phyloP scores from a whole-genome alignment of 1,139 yeast genomes.

The Casaregolazyma lundiana region DNA sequence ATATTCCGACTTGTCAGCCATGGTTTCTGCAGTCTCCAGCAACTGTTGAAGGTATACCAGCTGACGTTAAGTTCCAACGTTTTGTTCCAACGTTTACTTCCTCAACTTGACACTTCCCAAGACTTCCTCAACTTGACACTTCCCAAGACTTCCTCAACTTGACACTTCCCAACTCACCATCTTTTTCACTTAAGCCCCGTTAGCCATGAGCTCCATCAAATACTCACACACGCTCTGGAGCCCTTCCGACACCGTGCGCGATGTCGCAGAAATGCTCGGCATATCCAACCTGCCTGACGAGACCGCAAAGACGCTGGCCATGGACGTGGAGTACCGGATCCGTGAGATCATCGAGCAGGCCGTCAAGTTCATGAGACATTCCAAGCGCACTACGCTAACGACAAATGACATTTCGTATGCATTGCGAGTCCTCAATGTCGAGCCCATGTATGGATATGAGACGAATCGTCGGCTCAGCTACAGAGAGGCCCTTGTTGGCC shows the following conservation, averaged over 20 bases:
- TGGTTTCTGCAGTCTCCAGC: background rate
- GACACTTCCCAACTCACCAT: background rate
- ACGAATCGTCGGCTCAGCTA: slow-evolving; percentile 54
- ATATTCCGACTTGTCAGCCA: slow-evolving; percentile 5
- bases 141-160: background rate
- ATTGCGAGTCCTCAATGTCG: slow-evolving; percentile 78
- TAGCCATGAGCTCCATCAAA: slow-evolving; percentile 35
- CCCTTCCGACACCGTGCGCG: slow-evolving; percentile 93
- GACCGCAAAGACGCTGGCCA: slow-evolving; percentile 88
- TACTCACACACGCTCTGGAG: slow-evolving; percentile 94
- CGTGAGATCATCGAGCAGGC: slow-evolving; percentile 96
- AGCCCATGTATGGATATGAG: slow-evolving; percentile 48
- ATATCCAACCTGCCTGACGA: slow-evolving; percentile 77
- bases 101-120: background rate
- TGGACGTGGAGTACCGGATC: slow-evolving; percentile 97
- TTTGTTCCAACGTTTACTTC: background rate
- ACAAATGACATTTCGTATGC: slow-evolving; percentile 83
- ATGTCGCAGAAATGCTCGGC: slow-evolving; percentile 91
- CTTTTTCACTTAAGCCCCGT: background rate
- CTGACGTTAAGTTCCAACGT: background rate
- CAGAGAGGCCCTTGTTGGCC: slow-evolving; percentile 81
- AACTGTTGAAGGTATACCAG: no score
- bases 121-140: background rate
- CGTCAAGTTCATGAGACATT: slow-evolving; percentile 90
- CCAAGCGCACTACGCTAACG: slow-evolving; percentile 75